A percentile compares a stretch with the other conserved stretches of the same genome.
Evolutionary conservation across 2,329 filamentous ascomycete species (phyloP).

Genomic region (Ophiostoma novo-ulmi): DNA sequence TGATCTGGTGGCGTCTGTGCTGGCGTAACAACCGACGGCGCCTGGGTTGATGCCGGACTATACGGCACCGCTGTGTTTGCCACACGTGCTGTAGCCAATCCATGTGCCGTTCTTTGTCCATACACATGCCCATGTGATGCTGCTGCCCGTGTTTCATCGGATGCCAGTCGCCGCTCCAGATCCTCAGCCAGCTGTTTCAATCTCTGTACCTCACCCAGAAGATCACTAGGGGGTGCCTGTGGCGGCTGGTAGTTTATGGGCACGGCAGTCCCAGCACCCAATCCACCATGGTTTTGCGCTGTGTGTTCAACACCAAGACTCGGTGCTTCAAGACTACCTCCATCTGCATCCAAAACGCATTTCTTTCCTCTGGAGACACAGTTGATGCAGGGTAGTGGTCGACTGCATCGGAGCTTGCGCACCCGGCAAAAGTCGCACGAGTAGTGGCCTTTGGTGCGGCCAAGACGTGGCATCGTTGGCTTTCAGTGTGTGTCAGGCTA

Average conservation of each 20-base stretch:
- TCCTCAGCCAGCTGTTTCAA: constrained; percentile 19
- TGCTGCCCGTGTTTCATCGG: background rate
- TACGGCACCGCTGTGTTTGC: background rate
- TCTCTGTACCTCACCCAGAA: constrained; percentile 16
- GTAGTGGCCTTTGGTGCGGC: constrained; percentile 20
- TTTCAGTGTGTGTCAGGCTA: background rate
- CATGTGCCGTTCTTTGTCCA: background rate
- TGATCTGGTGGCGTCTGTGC: background rate
- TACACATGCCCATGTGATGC: background rate
- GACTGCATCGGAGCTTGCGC: constrained; percentile 23
- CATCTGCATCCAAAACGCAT: constrained; percentile 10
- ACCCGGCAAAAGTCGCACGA: constrained; percentile 23
- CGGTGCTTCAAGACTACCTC: background rate
- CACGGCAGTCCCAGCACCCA: background rate
- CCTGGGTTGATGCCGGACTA: constrained; percentile 12
- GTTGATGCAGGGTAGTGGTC: constrained; percentile 22
- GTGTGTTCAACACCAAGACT: background rate
- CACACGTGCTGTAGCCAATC: background rate
- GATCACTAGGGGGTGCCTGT: constrained; percentile 2
- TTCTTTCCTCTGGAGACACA: constrained; percentile 23
- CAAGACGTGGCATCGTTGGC: constrained; percentile 8
- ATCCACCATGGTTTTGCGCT: background rate
- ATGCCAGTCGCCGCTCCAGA: constrained; percentile 13
- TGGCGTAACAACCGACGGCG: background rate
- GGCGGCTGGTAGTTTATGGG: background rate